Percentiles rank a stretch among this genome's conserved stretches.
Evolutionary conservation across 306 rosid species (phyloP).

Genomic region (Quercus alba): DNA sequence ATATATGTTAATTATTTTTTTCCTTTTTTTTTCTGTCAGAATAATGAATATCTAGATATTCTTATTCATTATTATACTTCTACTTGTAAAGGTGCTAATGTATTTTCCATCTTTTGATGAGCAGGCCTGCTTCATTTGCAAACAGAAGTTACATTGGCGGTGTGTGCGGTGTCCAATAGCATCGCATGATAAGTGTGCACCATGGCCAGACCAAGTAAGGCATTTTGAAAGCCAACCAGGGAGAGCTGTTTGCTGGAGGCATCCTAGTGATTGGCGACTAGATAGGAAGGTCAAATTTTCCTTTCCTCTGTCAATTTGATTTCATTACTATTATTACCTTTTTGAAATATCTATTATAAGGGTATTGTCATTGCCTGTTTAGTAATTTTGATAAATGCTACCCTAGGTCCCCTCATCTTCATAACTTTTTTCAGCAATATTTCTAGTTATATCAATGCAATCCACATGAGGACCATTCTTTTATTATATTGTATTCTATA

Average conservation of each 20-base stretch:
- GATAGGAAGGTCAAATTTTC: constrained; percentile 79
- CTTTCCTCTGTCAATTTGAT: constrained; percentile 47
- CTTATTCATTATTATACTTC: not conserved
- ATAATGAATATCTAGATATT: not conserved
- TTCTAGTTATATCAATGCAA: too few relatives aligned
- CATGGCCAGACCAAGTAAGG: constrained; percentile 76
- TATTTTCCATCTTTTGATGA: constrained; percentile 4
- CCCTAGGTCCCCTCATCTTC: not conserved
- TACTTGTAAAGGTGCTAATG: not conserved
- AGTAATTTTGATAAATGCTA: not conserved
- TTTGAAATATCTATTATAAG: not conserved
- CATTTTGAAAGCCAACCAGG: constrained; percentile 48
- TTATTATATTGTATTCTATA: too few relatives aligned
- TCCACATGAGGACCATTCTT: too few relatives aligned
- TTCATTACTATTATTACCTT: not conserved
- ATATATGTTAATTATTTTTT: not conserved
- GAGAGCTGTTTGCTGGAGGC: constrained; percentile 86
- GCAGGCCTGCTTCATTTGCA: constrained; percentile 82
- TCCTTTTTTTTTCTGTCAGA: not conserved
- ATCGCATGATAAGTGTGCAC: constrained; percentile 71
- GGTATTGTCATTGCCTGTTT: not conserved
- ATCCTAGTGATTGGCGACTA: constrained; percentile 69
- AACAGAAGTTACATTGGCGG: constrained; percentile 50
- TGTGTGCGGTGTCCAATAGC: constrained; percentile 69
- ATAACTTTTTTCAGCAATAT: too few relatives aligned